Conservation (phyloP, 176 grass and related monocot genomes). For the Aechmea fasciata region DNA sequence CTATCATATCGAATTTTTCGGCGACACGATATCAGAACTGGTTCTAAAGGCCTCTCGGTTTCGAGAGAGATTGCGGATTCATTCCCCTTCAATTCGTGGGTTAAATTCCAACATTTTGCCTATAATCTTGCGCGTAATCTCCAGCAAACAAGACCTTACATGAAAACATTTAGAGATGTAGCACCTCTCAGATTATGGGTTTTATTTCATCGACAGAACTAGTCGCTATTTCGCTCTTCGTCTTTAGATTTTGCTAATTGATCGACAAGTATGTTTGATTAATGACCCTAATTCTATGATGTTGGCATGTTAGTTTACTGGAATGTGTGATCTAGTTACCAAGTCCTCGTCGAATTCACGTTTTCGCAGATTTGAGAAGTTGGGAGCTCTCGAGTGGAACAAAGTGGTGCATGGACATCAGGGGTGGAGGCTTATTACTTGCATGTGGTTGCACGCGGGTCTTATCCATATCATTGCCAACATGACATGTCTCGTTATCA, state of each 20-base stretch:
- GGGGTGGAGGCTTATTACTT: conserved; percentile 66
- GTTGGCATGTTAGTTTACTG: neutral
- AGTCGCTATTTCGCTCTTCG: too few relatives aligned
- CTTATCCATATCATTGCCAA: conserved; percentile 72
- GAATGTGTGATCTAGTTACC: neutral
- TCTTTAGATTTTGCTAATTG: too few relatives aligned
- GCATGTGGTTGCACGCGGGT: conserved; percentile 78
- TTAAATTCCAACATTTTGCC: neutral
- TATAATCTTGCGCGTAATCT: neutral
- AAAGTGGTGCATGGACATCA: conserved; percentile 49
- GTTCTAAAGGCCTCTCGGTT: neutral
- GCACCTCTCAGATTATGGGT: too few relatives aligned
- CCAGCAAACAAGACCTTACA: too few relatives aligned
- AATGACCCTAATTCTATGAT: neutral
- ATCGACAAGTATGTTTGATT: neutral
- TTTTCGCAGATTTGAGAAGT: conserved; percentile 43
- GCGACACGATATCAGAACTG: too few relatives aligned
- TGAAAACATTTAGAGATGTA: too few relatives aligned
- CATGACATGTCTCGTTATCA: conserved; percentile 71
- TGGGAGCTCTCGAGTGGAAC: conserved; percentile 57
- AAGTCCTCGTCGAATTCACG: neutral
- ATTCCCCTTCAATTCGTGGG: neutral
- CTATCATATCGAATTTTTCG: too few relatives aligned
- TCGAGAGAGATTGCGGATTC: neutral
- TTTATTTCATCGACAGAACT: too few relatives aligned